A percentile compares a stretch with the other conserved stretches of the same genome.
These are phyloP conservation scores for Prunus davidiana DNA, from an alignment of 306 rosid genomes.

Conservation along the genomic window DNA sequence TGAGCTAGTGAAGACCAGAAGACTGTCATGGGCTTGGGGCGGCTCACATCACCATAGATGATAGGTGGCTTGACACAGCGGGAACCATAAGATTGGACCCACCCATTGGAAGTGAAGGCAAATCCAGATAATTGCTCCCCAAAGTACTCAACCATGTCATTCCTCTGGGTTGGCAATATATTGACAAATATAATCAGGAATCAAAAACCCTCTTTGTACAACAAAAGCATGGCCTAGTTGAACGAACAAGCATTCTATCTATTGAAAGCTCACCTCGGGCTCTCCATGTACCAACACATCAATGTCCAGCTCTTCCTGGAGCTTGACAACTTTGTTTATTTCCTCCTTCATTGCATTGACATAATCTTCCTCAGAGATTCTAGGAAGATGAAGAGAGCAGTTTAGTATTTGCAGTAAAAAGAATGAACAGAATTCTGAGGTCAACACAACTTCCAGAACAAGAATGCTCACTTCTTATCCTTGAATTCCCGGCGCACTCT, in stretches of 20 bases:
- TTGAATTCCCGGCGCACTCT: constrained; percentile 83
- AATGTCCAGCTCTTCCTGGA: constrained; percentile 88
- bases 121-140: constrained; percentile 91
- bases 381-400: constrained; percentile 19
- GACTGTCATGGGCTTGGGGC: constrained; percentile 90
- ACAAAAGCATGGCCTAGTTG: constrained; percentile 1
- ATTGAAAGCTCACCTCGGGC: constrained; percentile 63
- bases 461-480: constrained; percentile 61
- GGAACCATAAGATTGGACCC: constrained; percentile 92
- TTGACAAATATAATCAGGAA: constrained; percentile 1
- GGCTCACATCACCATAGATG: constrained; percentile 90
- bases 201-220: constrained; percentile 6
- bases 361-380: constrained; percentile 69
- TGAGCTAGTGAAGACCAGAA: constrained; percentile 90
- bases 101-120: constrained; percentile 85
- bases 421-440: not conserved
- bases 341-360: constrained; percentile 66
- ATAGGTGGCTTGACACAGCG: constrained; percentile 88
- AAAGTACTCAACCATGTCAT: constrained; percentile 92
- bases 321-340: constrained; percentile 69
- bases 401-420: constrained; percentile 1
- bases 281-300: constrained; percentile 92
- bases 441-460: not conserved
- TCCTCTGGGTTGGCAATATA: constrained; percentile 52
- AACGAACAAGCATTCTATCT: constrained; percentile 8